Percentiles rank a stretch among this genome's conserved stretches.
Evolutionary conservation across 1,284 basidiomycete species (phyloP).

Genomic region (Cystobasidium slooffiae): DNA sequence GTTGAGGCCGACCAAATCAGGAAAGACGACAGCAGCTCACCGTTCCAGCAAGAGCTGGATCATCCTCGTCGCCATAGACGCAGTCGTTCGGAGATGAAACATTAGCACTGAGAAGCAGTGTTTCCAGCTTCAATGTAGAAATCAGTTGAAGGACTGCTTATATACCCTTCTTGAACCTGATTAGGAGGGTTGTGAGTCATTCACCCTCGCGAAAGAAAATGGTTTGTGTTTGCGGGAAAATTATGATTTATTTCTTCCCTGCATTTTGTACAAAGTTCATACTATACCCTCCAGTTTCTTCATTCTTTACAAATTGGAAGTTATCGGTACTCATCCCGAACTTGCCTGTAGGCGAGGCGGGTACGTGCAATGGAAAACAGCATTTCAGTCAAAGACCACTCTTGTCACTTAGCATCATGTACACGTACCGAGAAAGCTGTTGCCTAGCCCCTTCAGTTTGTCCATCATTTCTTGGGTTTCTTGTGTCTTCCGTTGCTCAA

Average conservation of each 20-base stretch:
- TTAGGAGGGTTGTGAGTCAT: too few species aligned
- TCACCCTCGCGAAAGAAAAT: too few species aligned
- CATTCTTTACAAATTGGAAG: constrained; percentile 91
- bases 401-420: background rate
- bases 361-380: background rate
- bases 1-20: background rate
- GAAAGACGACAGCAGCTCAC: background rate
- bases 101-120: too few species aligned
- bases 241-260: background rate
- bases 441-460: constrained; percentile 91
- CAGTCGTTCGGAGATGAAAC: too few species aligned
- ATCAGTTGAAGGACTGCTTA: too few species aligned
- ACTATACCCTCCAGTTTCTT: constrained; percentile 77
- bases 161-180: too few species aligned
- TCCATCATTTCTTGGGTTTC: constrained; percentile 91
- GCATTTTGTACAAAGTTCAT: constrained; percentile 73
- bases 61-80: too few species aligned
- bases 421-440: constrained; percentile 80
- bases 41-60: too few species aligned
- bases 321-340: constrained; percentile 59
- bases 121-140: too few species aligned
- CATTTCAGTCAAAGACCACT: background rate
- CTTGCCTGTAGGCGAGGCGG: constrained; percentile 46
- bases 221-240: background rate
- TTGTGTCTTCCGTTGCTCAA: constrained; percentile 75